phyloP scores from a whole-genome alignment of 2,329 filamentous ascomycete genomes.

The Elsinoe necatrix region DNA sequence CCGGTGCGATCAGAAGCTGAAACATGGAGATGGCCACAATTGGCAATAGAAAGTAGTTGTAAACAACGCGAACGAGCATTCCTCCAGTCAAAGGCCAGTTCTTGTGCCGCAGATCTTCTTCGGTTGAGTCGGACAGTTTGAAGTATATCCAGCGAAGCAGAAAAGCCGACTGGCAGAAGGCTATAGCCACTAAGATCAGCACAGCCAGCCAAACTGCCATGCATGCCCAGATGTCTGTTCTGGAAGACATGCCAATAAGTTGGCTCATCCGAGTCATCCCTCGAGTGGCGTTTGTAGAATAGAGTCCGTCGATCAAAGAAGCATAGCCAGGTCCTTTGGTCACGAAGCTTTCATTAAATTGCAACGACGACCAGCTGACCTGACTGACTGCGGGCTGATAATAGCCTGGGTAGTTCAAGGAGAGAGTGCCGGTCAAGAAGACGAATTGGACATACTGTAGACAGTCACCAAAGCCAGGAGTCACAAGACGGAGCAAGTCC shows the following conservation, averaged over 20 bases:
- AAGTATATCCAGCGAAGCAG: conserved; percentile 67
- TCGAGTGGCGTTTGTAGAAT: conserved; percentile 66
- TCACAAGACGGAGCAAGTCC: conserved; percentile 83
- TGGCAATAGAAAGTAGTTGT: conserved; percentile 87
- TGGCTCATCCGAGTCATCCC: conserved; percentile 74
- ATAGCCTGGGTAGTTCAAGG: conserved; percentile 83
- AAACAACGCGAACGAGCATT: conserved; percentile 64
- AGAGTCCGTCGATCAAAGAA: conserved; percentile 75
- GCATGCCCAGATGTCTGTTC: conserved; percentile 81
- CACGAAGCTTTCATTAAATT: conserved; percentile 90
- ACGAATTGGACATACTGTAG: conserved; percentile 95
- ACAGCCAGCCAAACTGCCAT: conserved; percentile 86
- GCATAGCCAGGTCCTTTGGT: conserved; percentile 56
- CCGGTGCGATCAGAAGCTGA: conserved; percentile 68
- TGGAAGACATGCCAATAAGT: conserved; percentile 67
- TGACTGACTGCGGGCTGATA: conserved; percentile 88
- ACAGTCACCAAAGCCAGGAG: conserved; percentile 92
- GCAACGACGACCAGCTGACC: conserved; percentile 75
- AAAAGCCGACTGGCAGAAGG: conserved; percentile 70
- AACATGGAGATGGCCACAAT: conserved; percentile 82
- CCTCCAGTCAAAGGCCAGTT: conserved; percentile 70
- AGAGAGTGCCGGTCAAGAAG: conserved; percentile 76
- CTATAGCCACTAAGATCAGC: conserved; percentile 59
- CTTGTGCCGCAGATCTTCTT: conserved; percentile 84
- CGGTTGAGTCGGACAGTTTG: conserved; percentile 58